Evolutionary conservation across 2,329 filamentous ascomycete genomes (phyloP), one percentile per base, ranked within the genome.

Genomic region (Penicillium crustosum): DNA sequence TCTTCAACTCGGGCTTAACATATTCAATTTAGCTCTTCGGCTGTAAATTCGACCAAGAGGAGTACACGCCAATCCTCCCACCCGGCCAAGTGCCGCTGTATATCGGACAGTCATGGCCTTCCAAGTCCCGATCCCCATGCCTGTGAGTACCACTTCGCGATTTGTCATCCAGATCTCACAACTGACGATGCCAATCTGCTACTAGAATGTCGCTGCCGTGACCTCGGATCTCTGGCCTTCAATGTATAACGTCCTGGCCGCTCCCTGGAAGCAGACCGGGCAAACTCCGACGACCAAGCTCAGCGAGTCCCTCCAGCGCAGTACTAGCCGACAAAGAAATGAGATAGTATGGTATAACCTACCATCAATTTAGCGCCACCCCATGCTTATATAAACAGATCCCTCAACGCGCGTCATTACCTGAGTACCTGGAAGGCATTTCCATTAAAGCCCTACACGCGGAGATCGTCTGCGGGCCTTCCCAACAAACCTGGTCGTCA

Each of bases 31-130:
- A 23, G n/a, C 29, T 47, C 49, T 52, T 36, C 9, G 6, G 29
- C 33, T 48, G 13, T 42, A 52, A 36, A 52, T 49, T 38, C 47
- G 19, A 49, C 36, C 23, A 38, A 48, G 53, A 62, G 65, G 66
- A 65, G 64, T 49, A 59, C 45, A 58, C 55, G 44, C 41, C 53
- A 47, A 52, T 42, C 45, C 61, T 58, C 60, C 48, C 59, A 47
- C 61, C 71, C 74, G 74, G 74, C 74, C 70, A 49, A 68, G 73
- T 59, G 74, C 74, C 73, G 74, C 72, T 66, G 52, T 65, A 59
- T 49, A 65, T 65, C 63, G 62, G 69, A 70, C 66, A 68, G 77
- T 59, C 68, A 83, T 83, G 82, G 80, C 81, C 69, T 81, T 82
- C 66, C 79, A 81, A 70, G 73, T 77, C 65, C 75, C 80, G 62